Evolutionary conservation across 2,329 filamentous ascomycete species (phyloP), one percentile per base, ranked within the genome.

Genomic region (Fusarium denticulatum): DNA sequence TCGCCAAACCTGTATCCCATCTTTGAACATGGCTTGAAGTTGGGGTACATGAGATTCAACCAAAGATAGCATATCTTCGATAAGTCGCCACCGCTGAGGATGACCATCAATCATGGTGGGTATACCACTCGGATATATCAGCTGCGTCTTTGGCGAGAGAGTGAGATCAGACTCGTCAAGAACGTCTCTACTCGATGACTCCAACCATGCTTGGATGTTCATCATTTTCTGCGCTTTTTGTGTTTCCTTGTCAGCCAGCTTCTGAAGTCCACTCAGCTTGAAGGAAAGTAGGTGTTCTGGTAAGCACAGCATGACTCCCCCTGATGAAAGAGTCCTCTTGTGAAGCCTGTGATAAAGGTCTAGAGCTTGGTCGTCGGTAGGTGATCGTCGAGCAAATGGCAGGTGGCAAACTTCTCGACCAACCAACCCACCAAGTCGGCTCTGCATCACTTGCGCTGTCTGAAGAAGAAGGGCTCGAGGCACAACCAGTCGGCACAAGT

Each of bases 241-340:
- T 1, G 83, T 60, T 6, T 84, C 80, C 4, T 79, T 79, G 52
- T 91, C 87, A 0, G 86, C 84, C 1, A 92, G 77, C 5, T 85
- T 84, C 71, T 93, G 89, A 0, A 90, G 72, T 0, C 89, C 89
- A 53, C 89, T 90, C 4, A 93, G 81, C 69, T 87, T 88, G 79
- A 92, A 92, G 0, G 91, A 93, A 1, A 93, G 79, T 0, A 91
- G 81, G 67, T 93, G 88, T 60, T 93, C 91, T 0, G 91, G 91
- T 1, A 90, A 83, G 0, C 86, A 84, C 0, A 93, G 76, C 26
- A 93, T 83, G 0, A 93, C 79, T 0, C 90, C 91, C 0, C 82
- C 81, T 0, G 74, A 75, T 1, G 76, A 68, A 13, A 81, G 79
- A 15, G 86, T 82, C 0, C 85, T 78, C 3, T 77, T 71, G 72